Evolutionary conservation across 2,329 filamentous ascomycete genomes (phyloP), one percentile per base, ranked within the genome.

Genomic region (Fusarium mexicanum): DNA sequence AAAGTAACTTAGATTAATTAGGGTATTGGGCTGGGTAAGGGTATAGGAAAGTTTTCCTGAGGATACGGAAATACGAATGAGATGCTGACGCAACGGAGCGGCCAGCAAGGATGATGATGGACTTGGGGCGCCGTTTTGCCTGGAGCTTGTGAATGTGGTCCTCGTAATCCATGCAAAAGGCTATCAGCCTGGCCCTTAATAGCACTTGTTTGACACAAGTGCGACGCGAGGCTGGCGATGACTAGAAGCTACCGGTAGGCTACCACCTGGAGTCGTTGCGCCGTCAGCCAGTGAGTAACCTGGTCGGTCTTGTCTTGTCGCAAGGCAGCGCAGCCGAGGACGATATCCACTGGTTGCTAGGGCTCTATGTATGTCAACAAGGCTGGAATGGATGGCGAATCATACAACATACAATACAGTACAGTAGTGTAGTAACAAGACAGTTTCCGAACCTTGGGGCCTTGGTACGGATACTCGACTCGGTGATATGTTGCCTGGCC

Each of bases 1-100:
- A 72, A 55, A 55, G 51, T 55, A 41, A 65, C 61, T 68, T 68
- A 68, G 64, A 67, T 67, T 65, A 66, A 67, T 66, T 48, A 59
- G 64, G 53, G 64, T 66, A 58, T 51, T 55, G 24, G 37, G 38
- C 33, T 66, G 41, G 50, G 57, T 53, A 37, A 37, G 57, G 37
- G 46, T 26, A 62, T 64, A 64, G 59, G 53, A 64, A 41, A 50
- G 57, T 71, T 61, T 61, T 44, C 57, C 40, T 61, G 57, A 67
- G 74, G 41, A 69, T 57, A 72, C 72, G 65, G 73, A 63, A 77
- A 78, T 77, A 78, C 76, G 76, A 78, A 55, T 35, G 13, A 55
- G 29, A 55, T 65, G 76, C 73, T 76, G 71, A 74, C 72, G 71
- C 75, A 77, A 76, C 75, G 37, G 57, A 59, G 57, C 73, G 65